Evolutionary conservation across 2,329 filamentous ascomycete genomes (phyloP).

Genomic region (Aspergillus novofumigatus): DNA sequence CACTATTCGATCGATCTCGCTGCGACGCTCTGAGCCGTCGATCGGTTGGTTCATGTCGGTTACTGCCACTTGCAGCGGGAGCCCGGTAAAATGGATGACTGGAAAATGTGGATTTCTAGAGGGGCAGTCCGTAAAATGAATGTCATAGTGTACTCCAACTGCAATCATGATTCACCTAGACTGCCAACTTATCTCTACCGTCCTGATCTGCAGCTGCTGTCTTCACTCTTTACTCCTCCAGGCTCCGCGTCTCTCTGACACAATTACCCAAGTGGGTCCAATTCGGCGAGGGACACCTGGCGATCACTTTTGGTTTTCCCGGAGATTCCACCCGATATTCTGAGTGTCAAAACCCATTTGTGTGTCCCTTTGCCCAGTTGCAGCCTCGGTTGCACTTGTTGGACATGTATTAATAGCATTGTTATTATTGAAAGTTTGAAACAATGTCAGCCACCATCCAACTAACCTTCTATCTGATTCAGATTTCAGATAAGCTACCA

Average conservation of each 20-base stretch:
- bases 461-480: neutral
- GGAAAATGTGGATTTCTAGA: neutral
- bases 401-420: neutral
- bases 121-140: neutral
- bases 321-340: neutral
- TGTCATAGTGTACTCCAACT: neutral
- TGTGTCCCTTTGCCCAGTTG: neutral
- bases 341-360: neutral
- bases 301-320: conserved; percentile 12
- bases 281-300: conserved; percentile 12
- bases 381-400: conserved; percentile 1
- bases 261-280: conserved; percentile 20
- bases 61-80: neutral
- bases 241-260: conserved; percentile 19
- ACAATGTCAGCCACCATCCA: neutral
- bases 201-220: too few relatives aligned
- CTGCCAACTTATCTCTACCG: too few relatives aligned
- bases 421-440: neutral
- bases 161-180: too few relatives aligned
- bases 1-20: neutral
- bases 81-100: conserved; percentile 13
- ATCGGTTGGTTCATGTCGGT: neutral
- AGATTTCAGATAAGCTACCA: neutral
- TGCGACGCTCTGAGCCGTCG: conserved; percentile 10
- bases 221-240: conserved; percentile 8